A percentile compares a stretch with the other conserved stretches of the same genome.
These are phyloP conservation scores for Sphagnum magellanicum DNA, from an alignment of 228 moss, liverwort and hornwort species.

Conservation along the genomic window DNA sequence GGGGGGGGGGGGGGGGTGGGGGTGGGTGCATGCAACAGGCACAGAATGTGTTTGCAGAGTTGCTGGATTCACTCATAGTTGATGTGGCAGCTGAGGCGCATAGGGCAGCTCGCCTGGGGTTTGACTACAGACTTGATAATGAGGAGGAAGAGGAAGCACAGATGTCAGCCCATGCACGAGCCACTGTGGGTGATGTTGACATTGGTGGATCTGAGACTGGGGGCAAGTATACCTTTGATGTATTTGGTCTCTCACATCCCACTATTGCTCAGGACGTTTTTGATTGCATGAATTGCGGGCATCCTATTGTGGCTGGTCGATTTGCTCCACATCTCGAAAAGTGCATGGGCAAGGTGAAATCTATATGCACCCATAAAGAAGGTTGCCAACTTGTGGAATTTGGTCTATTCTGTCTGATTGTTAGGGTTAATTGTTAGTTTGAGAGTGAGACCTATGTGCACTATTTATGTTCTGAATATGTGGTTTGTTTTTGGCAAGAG, in stretches of 20 bases:
- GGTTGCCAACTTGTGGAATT: background rate
- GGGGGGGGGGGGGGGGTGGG: no score
- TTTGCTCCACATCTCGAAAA: constrained; percentile 95
- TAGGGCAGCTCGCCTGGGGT: constrained; percentile 74
- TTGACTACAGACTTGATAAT: constrained; percentile 80
- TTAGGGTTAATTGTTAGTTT: background rate
- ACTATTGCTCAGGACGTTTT: constrained; percentile 81
- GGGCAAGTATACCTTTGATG: constrained; percentile 81
- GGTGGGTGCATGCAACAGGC: constrained; percentile 8
- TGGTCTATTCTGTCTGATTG: background rate
- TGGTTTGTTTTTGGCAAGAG: background rate
- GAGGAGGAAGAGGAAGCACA: constrained; percentile 91
- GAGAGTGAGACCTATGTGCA: background rate
- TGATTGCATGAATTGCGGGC: constrained; percentile 90
- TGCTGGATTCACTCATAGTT: constrained; percentile 79
- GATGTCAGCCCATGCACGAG: constrained; percentile 57
- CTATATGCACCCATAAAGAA: background rate
- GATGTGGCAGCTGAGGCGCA: constrained; percentile 91
- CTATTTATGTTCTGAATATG: background rate
- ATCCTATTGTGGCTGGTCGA: constrained; percentile 87
- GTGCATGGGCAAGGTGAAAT: constrained; percentile 88
- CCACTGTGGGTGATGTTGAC: constrained; percentile 60
- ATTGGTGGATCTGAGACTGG: constrained; percentile 45
- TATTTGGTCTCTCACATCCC: constrained; percentile 86
- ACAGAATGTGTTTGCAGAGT: constrained; percentile 54